Base-by-base conservation (phyloP, 2,329 filamentous ascomycete genomes). In the Emergomyces pasteurianus region DNA sequence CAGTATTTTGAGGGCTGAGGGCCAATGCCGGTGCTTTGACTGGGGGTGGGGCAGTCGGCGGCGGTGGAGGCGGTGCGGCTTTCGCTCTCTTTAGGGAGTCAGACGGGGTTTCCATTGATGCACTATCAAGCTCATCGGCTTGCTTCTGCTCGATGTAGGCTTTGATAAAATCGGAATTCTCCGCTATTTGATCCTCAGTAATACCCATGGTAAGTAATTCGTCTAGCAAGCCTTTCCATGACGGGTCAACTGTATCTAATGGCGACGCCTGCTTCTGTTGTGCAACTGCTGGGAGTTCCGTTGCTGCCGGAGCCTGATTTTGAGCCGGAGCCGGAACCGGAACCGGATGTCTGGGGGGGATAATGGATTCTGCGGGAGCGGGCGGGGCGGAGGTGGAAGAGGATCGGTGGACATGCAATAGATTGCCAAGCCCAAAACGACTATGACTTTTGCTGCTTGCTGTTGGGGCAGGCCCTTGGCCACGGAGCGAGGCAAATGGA, bases 111-210 rank as follows among this genome's bases (percentile, higher is more conserved):
- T 73, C 67, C 53, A 79, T 77, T 49, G 77, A 75, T 53, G 76
- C 74, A 18, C 65, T 66, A 57, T 64, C 66, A n/a, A 62, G 73
- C 62, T 77, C 79, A 59, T 77, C 78, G 31, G 79, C 78, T 21
- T 86, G 84, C 67, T 83, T 82, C 68, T 86, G 81, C 68, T 85
- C 82, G 64, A 87, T 83, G 67, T 86, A 87, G 61, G 80, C 76
- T 73, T 85, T 85, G 72, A 88, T 87, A 67, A 88, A 88, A 60
- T 85, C 85, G 2, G 83, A 80, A 69, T 87, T 85, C 65, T 86
- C 80, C 62, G 82, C 82, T 60, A 88, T 86, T 71, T 86, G 82
- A 66, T 87, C 84, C 67, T 86, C 83, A 1, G 84, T 86, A 59
- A 88, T 86, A 49, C 85, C 85, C 83, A 87, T 86, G 23, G 78